Percentiles rank a stretch among this genome's conserved stretches.
These are phyloP conservation scores for Scheffersomyces parashehatae DNA, from an alignment of 1,139 yeast genomes.

Conservation along the genomic window DNA sequence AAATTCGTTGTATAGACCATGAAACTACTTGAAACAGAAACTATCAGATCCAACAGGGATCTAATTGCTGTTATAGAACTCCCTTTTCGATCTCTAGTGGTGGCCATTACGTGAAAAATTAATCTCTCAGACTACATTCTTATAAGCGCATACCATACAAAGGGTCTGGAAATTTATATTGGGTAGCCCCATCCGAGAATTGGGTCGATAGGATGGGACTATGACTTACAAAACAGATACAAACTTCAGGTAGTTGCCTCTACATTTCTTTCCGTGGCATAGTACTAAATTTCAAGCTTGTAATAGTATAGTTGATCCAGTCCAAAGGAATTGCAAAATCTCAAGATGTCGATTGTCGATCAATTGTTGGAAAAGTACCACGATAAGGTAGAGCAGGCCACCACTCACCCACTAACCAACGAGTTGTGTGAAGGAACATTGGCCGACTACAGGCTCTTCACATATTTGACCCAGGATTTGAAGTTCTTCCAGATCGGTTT, in stretches of 20 bases:
- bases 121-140: neutral
- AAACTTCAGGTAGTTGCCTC: no score
- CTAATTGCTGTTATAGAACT: no score
- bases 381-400: conserved; percentile 26
- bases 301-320: no score
- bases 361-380: conserved; percentile 20
- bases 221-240: no score
- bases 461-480: conserved; percentile 51
- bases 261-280: no score
- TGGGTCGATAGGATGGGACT: no score
- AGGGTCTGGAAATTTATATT: no score
- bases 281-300: no score
- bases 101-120: neutral
- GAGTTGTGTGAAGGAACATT: conserved; percentile 50
- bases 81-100: neutral
- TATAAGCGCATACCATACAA: neutral
- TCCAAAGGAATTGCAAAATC: neutral
- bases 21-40: no score
- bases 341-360: conserved; percentile 7
- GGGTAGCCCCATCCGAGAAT: no score
- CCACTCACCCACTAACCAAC: conserved; percentile 43
- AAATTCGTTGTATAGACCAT: neutral
- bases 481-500: conserved; percentile 47
- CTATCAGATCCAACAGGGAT: no score
- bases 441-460: conserved; percentile 39